Evolutionary conservation across 78 protist species (phyloP).

Genomic region (Mastigamoeba balamuthi): DNA sequence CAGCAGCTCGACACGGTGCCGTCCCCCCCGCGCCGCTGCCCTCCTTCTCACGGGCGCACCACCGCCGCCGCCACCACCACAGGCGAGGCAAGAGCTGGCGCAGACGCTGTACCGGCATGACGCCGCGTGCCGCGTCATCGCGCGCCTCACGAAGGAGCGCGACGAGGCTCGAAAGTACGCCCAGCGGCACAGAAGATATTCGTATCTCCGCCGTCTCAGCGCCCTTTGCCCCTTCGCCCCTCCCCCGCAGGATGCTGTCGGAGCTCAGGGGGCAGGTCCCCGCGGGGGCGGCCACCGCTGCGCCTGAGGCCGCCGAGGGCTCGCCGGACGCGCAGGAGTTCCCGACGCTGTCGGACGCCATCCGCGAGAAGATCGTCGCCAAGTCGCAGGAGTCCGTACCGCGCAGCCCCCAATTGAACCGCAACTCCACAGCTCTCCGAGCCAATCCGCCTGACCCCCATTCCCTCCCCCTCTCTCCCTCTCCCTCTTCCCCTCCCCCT

Average conservation of each 20-base stretch:
- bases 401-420: neutral
- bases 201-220: neutral
- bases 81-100: conserved; percentile 76
- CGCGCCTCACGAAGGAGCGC: conserved; percentile 85
- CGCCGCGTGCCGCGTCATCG: conserved; percentile 97
- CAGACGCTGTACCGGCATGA: conserved; percentile 96
- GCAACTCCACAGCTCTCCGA: neutral
- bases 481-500: no score
- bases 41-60: neutral
- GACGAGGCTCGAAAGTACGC: conserved; percentile 69
- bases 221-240: neutral
- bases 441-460: neutral
- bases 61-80: neutral
- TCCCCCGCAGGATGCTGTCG: neutral
- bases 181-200: no score
- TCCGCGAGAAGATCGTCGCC: neutral
- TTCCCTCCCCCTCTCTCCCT: neutral
- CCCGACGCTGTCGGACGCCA: neutral
- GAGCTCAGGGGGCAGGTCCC: neutral
- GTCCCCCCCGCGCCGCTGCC: no score
- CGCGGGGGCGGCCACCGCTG: neutral
- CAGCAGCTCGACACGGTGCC: conserved; percentile 65
- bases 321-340: neutral
- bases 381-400: conserved; percentile 5
- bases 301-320: conserved; percentile 1